Conservation (phyloP, 2,329 filamentous ascomycete species). For the Alternaria novae-zelandiae region DNA sequence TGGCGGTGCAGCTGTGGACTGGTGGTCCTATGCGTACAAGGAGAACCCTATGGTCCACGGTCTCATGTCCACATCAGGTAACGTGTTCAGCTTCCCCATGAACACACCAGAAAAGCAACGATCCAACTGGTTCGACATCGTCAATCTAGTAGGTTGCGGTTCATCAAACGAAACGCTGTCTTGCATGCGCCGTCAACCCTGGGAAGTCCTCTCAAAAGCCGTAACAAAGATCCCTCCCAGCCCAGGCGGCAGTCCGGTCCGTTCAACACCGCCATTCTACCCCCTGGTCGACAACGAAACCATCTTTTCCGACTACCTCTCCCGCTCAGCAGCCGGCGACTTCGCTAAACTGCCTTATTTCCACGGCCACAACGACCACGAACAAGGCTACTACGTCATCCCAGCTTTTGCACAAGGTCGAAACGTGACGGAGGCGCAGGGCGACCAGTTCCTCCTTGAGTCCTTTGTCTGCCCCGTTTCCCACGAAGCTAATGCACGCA, state of each 20-base stretch:
- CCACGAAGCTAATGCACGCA: slow-evolving; percentile 14
- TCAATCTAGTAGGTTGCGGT: slow-evolving; percentile 21
- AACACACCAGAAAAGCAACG: slow-evolving; percentile 19
- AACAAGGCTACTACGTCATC: slow-evolving; percentile 29
- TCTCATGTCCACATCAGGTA: slow-evolving; percentile 49
- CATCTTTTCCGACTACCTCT: slow-evolving; percentile 29
- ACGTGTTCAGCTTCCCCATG: slow-evolving; percentile 24
- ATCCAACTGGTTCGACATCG: slow-evolving; percentile 24
- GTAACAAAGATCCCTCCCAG: slow-evolving; percentile 19
- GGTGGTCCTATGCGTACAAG: slow-evolving; percentile 55
- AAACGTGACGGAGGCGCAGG: slow-evolving; percentile 22
- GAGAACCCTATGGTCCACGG: slow-evolving; percentile 56
- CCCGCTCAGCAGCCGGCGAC: slow-evolving; percentile 9
- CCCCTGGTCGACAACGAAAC: slow-evolving; percentile 25
- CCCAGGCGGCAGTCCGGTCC: slow-evolving; percentile 23
- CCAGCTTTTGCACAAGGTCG: slow-evolving; percentile 22
- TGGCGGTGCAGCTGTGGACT: slow-evolving; percentile 52
- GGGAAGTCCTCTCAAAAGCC: slow-evolving; percentile 12
- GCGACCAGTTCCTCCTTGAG: slow-evolving; percentile 17
- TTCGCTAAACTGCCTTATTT: slow-evolving; percentile 27
- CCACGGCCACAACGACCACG: slow-evolving; percentile 26
- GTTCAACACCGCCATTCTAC: slow-evolving; percentile 23
- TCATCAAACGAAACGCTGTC: slow-evolving; percentile 8
- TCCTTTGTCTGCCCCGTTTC: slow-evolving; percentile 25
- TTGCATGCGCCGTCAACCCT: slow-evolving; percentile 27